Conservation (phyloP, 192 early-diverging fungal species). For the Kappamyces sp. region DNA sequence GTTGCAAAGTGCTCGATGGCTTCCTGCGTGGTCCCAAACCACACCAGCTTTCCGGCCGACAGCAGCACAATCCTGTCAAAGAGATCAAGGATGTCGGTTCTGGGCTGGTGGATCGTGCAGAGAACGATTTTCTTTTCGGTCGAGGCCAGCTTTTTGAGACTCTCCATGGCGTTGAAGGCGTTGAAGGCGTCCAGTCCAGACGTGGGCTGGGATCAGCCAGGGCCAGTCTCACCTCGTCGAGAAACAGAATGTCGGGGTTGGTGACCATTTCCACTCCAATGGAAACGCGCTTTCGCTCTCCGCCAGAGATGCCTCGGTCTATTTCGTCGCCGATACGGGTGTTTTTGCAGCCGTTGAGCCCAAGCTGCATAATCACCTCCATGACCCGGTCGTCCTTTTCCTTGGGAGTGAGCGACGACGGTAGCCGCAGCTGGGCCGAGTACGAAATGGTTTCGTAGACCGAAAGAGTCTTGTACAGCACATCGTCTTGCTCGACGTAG, state of each 20-base stretch:
- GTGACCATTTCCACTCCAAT: slow-evolving; percentile 39
- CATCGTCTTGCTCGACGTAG: slow-evolving; percentile 33
- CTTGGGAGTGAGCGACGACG: slow-evolving; percentile 29
- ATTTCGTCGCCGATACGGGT: slow-evolving; percentile 47
- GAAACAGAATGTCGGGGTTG: slow-evolving; percentile 19
- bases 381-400: slow-evolving; percentile 50
- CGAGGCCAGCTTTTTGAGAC: slow-evolving; percentile 48
- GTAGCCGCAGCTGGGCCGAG: slow-evolving; percentile 60
- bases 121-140: slow-evolving; percentile 55
- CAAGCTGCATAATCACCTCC: slow-evolving; percentile 52
- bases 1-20: slow-evolving; percentile 13
- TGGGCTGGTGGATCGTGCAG: slow-evolving; percentile 80
- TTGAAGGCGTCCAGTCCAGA: slow-evolving; percentile 64
- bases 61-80: slow-evolving; percentile 74
- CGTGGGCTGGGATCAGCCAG: too few species aligned
- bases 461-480: slow-evolving; percentile 39
- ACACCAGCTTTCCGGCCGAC: slow-evolving; percentile 55
- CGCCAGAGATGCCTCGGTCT: slow-evolving; percentile 48
- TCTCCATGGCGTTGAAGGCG: slow-evolving; percentile 57
- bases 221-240: slow-evolving; percentile 28
- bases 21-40: slow-evolving; percentile 19
- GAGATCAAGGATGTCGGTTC: slow-evolving; percentile 62
- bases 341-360: slow-evolving; percentile 45
- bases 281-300: slow-evolving; percentile 37
- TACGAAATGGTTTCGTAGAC: slow-evolving; percentile 67